Base-by-base conservation (phyloP, 2,329 filamentous ascomycete genomes). In the Ophiocordyceps robertsii region DNA sequence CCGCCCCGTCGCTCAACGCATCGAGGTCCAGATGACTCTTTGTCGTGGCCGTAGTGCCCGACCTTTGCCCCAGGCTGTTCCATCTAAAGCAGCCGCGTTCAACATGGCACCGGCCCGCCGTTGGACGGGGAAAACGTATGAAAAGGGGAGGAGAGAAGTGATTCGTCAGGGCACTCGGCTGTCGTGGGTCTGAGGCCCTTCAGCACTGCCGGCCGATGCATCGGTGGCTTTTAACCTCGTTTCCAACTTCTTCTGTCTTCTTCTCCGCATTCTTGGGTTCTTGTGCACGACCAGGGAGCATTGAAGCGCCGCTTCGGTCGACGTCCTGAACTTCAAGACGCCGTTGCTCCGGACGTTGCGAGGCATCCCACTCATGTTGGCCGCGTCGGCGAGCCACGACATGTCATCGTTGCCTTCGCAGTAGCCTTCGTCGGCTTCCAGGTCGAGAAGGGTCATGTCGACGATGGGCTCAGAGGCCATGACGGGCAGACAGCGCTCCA, bases 231-330 rank as follows among this genome's bases (percentile, higher is more conserved):
- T 27, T 5, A 29, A 31, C 7, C 42, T 42, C 11, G 29, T 38
- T 16, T 43, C 41, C 14, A 42, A 11, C 36, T 46, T 49, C 37
- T 27, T 41, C 2, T 39, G 41, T 30, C 47, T 44, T 36, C 47
- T 43, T 30, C 44, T 44, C 29, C 46, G 43, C 44, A 51, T 47
- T 7, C 46, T 42, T 11, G 43, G 43, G 7, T 24, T 32, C 37
- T 45, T 48, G 17, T 44, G 42, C 5, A 49, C 46, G n/a, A 49
- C 31, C 14, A 37, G 37, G 8, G 46, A 41, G 32, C 49, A 47
- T 6, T 46, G 39, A 24, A 48, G 38, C 14, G 49, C 47, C 29
- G 43, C 41, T 35, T 49, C 46, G 9, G 43, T 41, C 17, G 47
- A 46, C 11, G 44, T 41, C 21, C 37, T 38, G 19, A 46, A 48